Percentiles rank a stretch among this genome's conserved stretches.
Evolutionary conservation across 345 rosid genomes (phyloP).

Genomic region (Salix viminalis): DNA sequence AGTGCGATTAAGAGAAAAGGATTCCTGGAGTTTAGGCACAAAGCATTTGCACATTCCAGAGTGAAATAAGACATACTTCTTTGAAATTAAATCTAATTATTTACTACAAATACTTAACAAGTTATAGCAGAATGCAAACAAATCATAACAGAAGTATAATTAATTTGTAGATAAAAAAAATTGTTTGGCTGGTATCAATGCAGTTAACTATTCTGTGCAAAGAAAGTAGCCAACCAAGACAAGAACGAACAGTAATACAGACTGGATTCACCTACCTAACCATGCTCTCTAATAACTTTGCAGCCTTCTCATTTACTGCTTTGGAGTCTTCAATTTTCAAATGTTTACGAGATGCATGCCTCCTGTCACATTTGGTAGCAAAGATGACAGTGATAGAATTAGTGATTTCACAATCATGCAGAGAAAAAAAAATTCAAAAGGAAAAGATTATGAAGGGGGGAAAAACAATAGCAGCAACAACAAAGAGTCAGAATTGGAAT

Average conservation of each 20-base stretch:
- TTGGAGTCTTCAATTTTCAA: constrained; percentile 37
- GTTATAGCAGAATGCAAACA: too few species aligned
- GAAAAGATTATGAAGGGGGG: background rate
- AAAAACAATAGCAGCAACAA: background rate
- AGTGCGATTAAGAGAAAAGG: too few species aligned
- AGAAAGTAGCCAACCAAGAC: too few species aligned
- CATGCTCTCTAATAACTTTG: constrained; percentile 49
- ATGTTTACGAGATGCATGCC: constrained; percentile 42
- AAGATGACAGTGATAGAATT: background rate
- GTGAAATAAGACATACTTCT: background rate
- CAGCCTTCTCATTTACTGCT: constrained; percentile 55
- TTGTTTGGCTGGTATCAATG: too few species aligned
- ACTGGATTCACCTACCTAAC: constrained; percentile 44
- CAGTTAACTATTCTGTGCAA: too few species aligned
- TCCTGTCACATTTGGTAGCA: constrained; percentile 44
- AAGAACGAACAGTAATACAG: too few species aligned
- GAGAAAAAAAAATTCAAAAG: background rate
- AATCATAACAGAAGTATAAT: too few species aligned
- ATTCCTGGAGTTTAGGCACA: background rate
- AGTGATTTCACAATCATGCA: background rate
- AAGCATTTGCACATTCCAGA: background rate
- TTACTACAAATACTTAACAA: too few species aligned
- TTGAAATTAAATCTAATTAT: background rate
- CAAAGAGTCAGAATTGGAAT: background rate
- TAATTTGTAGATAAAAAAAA: too few species aligned